Evolutionary conservation across 2,329 filamentous ascomycete species (phyloP).

Genomic region (Pseudocercospora eumusae): DNA sequence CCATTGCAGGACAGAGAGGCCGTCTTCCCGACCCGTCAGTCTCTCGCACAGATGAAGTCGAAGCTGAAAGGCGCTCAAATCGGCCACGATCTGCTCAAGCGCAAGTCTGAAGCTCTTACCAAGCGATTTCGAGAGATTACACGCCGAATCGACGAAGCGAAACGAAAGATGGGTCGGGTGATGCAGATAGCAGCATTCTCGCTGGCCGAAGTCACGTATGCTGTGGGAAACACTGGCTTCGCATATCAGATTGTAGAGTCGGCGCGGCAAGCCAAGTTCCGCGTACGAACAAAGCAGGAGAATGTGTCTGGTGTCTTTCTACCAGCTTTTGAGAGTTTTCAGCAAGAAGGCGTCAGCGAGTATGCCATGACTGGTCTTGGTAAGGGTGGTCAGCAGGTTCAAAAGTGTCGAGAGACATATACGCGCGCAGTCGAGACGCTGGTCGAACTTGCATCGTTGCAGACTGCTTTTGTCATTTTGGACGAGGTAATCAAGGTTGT

Average conservation of each 20-base stretch:
- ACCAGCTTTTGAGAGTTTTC: slow-evolving; percentile 89
- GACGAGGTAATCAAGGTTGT: slow-evolving; percentile 99
- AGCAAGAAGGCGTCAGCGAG: slow-evolving; percentile 83
- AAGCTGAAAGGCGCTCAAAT: slow-evolving; percentile 82
- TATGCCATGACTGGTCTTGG: slow-evolving; percentile 94
- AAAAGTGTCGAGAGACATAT: slow-evolving; percentile 93
- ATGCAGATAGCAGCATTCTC: slow-evolving; percentile 99
- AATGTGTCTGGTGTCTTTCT: slow-evolving; percentile 97
- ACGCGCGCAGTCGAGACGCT: slow-evolving; percentile 92
- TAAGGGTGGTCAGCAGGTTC: slow-evolving; percentile 96
- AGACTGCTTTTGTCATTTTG: slow-evolving; percentile 96
- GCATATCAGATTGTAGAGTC: slow-evolving; percentile 97
- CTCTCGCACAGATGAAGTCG: slow-evolving; percentile 92
- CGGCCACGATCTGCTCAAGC: slow-evolving; percentile 91
- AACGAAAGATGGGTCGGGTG: slow-evolving; percentile 97
- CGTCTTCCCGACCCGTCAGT: slow-evolving; percentile 97
- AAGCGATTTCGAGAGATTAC: slow-evolving; percentile 87
- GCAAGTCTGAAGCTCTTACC: slow-evolving; percentile 96
- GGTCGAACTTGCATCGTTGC: slow-evolving; percentile 89
- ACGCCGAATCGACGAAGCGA: slow-evolving; percentile 94
- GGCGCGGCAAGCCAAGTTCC: slow-evolving; percentile 87
- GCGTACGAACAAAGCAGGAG: slow-evolving; percentile 92
- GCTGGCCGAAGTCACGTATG: slow-evolving; percentile 94
- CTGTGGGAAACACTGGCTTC: slow-evolving; percentile 84
- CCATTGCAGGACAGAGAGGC: slow-evolving; percentile 79